These are phyloP conservation scores for Tolypocladium cylindrosporum DNA, from an alignment of 2,329 filamentous ascomycete species.

Conservation along the genomic window DNA sequence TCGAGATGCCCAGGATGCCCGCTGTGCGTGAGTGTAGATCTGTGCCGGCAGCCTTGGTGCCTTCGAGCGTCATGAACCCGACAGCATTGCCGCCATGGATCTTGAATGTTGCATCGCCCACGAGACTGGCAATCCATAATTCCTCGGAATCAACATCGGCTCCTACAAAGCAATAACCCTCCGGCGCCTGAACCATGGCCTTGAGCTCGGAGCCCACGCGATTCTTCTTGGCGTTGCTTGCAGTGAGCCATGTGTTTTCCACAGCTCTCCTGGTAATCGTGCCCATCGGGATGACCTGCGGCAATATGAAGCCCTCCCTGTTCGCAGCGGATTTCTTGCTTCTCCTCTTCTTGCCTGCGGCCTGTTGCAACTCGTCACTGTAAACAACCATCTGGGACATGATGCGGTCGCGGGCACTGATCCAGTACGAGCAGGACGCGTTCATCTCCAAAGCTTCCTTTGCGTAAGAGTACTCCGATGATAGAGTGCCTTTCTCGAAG, in stretches of 20 bases:
- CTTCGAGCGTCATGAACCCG: slow-evolving; percentile 98
- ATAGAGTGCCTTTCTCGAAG: slow-evolving; percentile 81
- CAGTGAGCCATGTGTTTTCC: slow-evolving; percentile 97
- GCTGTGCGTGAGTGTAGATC: slow-evolving; percentile 93
- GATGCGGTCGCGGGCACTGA: slow-evolving; percentile 87
- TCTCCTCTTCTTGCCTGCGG: slow-evolving; percentile 1
- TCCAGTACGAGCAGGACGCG: slow-evolving; percentile 98
- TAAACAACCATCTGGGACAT: slow-evolving; percentile 94
- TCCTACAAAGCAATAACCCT: slow-evolving; percentile 87
- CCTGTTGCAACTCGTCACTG: slow-evolving; percentile 44
- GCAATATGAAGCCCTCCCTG: slow-evolving; percentile 68
- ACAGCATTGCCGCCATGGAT: slow-evolving; percentile 94
- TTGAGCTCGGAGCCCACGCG: slow-evolving; percentile 95
- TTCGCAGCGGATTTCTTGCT: slow-evolving; percentile 10
- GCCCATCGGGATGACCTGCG: slow-evolving; percentile 96
- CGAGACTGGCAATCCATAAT: slow-evolving; percentile 92
- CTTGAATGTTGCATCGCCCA: slow-evolving; percentile 90
- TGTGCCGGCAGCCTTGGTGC: slow-evolving; percentile 86
- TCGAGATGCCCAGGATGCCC: slow-evolving; percentile 80
- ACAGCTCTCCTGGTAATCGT: slow-evolving; percentile 91
- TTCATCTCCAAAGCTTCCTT: slow-evolving; percentile 98
- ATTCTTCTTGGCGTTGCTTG: slow-evolving; percentile 93
- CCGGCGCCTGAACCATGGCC: slow-evolving; percentile 87
- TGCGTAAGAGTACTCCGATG: slow-evolving; percentile 80
- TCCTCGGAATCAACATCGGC: slow-evolving; percentile 97